These are phyloP conservation scores for Paramecium sexaurelia DNA, from an alignment of 73 alveolate species.

Conservation along the genomic window DNA sequence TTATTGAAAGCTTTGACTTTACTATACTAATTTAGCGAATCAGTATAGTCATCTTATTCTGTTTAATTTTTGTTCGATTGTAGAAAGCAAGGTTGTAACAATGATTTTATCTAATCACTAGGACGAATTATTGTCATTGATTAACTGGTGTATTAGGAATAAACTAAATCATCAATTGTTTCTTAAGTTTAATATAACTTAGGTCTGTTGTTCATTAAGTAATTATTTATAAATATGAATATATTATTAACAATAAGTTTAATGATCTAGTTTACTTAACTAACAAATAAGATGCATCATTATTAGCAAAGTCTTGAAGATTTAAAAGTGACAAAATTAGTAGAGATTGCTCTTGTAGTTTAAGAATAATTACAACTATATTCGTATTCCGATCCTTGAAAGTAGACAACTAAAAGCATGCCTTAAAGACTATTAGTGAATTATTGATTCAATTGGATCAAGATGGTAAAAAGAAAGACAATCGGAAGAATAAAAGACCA, in stretches of 20 bases:
- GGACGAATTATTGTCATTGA: neutral
- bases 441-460: no score
- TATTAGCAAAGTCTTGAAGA: neutral
- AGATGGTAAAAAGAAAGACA: no score
- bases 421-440: no score
- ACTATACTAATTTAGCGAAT: neutral
- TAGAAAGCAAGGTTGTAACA: neutral
- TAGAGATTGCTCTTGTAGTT: slow-evolving; percentile 92
- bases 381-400: no score
- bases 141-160: neutral
- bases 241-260: no score
- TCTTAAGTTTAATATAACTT: neutral
- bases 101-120: neutral
- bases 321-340: slow-evolving; percentile 81
- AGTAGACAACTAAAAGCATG: no score
- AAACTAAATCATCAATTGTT: neutral
- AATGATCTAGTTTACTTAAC: neutral
- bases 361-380: no score
- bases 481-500: no score
- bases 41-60: neutral
- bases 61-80: neutral
- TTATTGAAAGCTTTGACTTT: neutral
- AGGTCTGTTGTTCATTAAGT: no score
- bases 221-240: no score
- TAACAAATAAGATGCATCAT: neutral